Percentiles rank a stretch among this genome's conserved stretches.
These are phyloP conservation scores for Clarireedia paspali DNA, from an alignment of 2,329 filamentous ascomycete species.

Conservation along the genomic window DNA sequence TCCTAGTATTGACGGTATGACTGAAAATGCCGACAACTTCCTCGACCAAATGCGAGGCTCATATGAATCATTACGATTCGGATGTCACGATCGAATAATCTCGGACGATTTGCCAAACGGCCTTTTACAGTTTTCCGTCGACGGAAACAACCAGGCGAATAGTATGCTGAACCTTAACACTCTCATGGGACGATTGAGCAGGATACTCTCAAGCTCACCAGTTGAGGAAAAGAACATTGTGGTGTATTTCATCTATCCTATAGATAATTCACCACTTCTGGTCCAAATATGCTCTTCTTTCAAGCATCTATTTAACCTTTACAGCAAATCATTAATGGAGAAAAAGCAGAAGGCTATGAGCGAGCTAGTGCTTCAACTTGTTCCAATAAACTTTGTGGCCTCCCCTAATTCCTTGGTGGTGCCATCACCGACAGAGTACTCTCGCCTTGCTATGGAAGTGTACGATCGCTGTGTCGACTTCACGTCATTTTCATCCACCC, in stretches of 20 bases:
- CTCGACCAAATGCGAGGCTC: conserved; percentile 59
- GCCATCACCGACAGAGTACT: conserved; percentile 52
- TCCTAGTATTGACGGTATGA: conserved; percentile 56
- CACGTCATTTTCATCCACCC: conserved; percentile 50
- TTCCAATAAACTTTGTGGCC: conserved; percentile 61
- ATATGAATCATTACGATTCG: conserved; percentile 69
- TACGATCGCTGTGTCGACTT: conserved; percentile 67
- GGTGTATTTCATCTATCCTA: conserved; percentile 68
- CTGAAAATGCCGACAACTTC: conserved; percentile 54
- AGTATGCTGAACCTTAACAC: conserved; percentile 9
- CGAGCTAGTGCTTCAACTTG: conserved; percentile 70
- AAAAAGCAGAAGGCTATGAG: conserved; percentile 42
- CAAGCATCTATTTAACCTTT: conserved; percentile 61
- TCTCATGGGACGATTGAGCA: conserved; percentile 21
- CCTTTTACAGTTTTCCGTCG: conserved; percentile 23
- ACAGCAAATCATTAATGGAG: conserved; percentile 43
- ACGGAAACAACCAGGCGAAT: conserved; percentile 32
- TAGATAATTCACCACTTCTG: conserved; percentile 51
- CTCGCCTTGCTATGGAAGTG: conserved; percentile 61
- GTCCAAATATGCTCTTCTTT: conserved; percentile 68
- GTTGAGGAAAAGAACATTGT: conserved; percentile 53
- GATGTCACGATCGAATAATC: conserved; percentile 45
- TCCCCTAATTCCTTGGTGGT: conserved; percentile 55
- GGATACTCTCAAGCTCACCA: conserved; percentile 26
- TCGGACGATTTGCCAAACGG: conserved; percentile 31